Percentiles rank a stretch among this genome's conserved stretches.
phyloP scores from a whole-genome alignment of 148 eudicot genomes.

The Fagopyrum homotropicum region DNA sequence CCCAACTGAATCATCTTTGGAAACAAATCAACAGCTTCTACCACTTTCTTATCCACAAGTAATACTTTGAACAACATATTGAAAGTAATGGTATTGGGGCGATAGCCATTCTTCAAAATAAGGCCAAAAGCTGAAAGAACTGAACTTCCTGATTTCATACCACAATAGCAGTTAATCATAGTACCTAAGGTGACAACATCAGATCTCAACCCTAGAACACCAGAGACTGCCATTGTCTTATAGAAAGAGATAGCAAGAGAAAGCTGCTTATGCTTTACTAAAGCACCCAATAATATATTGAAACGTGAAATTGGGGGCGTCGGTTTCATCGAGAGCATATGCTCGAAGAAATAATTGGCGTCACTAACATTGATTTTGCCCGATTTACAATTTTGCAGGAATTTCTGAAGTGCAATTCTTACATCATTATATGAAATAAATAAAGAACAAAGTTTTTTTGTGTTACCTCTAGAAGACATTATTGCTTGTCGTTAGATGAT shows the following conservation, averaged over 20 bases:
- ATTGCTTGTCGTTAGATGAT: background rate
- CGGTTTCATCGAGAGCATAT: conserved; percentile 22
- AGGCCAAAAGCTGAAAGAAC: conserved; percentile 22
- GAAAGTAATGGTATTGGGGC: conserved; percentile 16
- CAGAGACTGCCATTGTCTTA: background rate
- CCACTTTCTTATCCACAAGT: conserved; percentile 15
- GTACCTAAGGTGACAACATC: conserved; percentile 16
- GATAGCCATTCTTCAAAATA: conserved; percentile 25
- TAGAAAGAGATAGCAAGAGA: conserved; percentile 12
- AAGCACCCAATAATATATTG: conserved; percentile 15
- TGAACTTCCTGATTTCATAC: conserved; percentile 12
- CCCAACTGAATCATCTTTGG: conserved; percentile 20
- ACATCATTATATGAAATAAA: background rate
- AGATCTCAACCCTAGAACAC: conserved; percentile 5
- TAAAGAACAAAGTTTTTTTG: background rate
- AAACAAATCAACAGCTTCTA: conserved; percentile 15
- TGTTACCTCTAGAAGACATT: background rate
- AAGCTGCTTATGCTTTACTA: conserved; percentile 20
- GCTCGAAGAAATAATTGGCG: conserved; percentile 16
- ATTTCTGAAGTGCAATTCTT: conserved; percentile 9
- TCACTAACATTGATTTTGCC: conserved; percentile 16
- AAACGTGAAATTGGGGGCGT: conserved; percentile 18
- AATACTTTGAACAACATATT: conserved; percentile 22
- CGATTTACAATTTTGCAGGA: conserved; percentile 21
- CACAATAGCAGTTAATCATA: conserved; percentile 22